Evolutionary conservation across 2,329 filamentous ascomycete genomes (phyloP).

Genomic region (Didymella keratinophila): DNA sequence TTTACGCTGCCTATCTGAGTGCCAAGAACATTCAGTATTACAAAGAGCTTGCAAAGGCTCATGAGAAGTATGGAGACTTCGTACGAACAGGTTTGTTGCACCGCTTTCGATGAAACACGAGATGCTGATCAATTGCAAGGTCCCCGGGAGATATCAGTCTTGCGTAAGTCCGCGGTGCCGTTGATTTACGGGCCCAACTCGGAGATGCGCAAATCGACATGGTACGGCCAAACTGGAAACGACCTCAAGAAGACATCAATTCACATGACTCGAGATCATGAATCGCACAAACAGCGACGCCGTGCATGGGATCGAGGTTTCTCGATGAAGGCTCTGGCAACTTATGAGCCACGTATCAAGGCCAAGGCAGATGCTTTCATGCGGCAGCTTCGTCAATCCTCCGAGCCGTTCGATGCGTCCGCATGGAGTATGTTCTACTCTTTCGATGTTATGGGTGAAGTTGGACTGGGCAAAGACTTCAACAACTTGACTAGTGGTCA

Average conservation of each 20-base stretch:
- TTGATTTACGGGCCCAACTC: conserved; percentile 27
- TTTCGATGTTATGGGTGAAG: conserved; percentile 40
- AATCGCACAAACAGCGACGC: conserved; percentile 30
- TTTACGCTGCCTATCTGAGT: background rate
- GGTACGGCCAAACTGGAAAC: conserved; percentile 36
- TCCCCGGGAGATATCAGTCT: background rate
- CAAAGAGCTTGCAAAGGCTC: background rate
- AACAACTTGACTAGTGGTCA: conserved; percentile 32
- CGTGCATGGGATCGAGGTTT: conserved; percentile 42
- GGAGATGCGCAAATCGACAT: conserved; percentile 36
- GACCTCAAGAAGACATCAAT: conserved; percentile 32
- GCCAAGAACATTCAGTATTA: background rate
- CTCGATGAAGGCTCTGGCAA: conserved; percentile 33
- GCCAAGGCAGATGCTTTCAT: background rate
- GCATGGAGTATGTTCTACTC: background rate
- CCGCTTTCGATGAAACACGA: background rate
- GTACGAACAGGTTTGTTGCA: background rate
- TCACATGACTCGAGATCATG: conserved; percentile 34
- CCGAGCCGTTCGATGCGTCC: background rate
- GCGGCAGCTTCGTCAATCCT: background rate
- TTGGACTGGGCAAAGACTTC: conserved; percentile 41
- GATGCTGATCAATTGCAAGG: background rate
- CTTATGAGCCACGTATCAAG: background rate
- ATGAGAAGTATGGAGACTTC: background rate
- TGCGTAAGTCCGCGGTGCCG: background rate